Percentiles rank a stretch among this genome's conserved stretches.
These are phyloP conservation scores for Fistulina hepatica DNA, from an alignment of 1,284 basidiomycete species.

Conservation along the genomic window DNA sequence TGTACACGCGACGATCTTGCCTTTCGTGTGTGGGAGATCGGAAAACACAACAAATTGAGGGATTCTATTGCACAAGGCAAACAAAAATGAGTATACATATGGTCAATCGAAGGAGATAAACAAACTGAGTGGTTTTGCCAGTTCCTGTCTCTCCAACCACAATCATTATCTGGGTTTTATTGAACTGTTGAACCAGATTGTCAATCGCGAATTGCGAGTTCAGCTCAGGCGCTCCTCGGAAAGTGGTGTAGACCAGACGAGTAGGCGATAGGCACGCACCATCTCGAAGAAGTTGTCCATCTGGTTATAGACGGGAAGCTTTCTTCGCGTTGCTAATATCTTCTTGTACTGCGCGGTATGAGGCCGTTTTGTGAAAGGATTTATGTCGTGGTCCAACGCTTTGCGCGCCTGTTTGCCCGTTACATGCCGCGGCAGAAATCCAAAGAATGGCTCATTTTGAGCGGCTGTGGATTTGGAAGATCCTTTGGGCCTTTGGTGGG, in stretches of 20 bases:
- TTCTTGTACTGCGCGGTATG: conserved; percentile 78
- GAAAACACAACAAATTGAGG: conserved; percentile 76
- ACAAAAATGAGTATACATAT: too few relatives aligned
- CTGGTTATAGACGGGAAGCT: conserved; percentile 85
- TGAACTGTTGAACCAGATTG: conserved; percentile 12
- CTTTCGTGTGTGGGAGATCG: conserved; percentile 52
- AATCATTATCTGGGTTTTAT: conserved; percentile 77
- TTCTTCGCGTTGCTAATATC: conserved; percentile 78
- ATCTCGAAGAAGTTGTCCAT: conserved; percentile 89
- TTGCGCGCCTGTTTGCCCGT: conserved; percentile 58
- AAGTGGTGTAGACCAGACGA: background rate
- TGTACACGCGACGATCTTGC: conserved; percentile 70
- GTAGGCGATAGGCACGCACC: conserved; percentile 33
- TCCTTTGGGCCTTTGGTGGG: conserved; percentile 31
- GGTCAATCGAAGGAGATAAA: too few relatives aligned
- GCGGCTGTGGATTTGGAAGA: conserved; percentile 20
- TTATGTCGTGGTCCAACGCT: conserved; percentile 73
- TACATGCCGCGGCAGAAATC: conserved; percentile 73
- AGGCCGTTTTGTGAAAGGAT: conserved; percentile 80
- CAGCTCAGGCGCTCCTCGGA: too few relatives aligned
- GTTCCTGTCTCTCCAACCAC: conserved; percentile 95
- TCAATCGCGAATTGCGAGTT: background rate
- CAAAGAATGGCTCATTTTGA: conserved; percentile 53
- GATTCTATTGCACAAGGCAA: too few relatives aligned
- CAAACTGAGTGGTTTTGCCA: conserved; percentile 91